phyloP scores from a whole-genome alignment of 805 yeast genomes.

The Lipomyces lipofer region DNA sequence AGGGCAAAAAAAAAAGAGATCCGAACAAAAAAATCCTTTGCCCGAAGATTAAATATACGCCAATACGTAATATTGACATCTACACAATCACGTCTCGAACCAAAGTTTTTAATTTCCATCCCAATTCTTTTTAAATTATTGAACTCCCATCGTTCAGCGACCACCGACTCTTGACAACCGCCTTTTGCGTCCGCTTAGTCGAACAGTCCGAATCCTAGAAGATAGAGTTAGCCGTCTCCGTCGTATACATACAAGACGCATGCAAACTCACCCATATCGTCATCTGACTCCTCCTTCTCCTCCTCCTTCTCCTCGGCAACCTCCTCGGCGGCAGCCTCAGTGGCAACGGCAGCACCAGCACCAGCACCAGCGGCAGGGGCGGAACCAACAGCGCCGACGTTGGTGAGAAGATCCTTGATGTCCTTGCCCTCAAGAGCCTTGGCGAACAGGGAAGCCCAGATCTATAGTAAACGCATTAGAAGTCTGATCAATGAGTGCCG shows the following conservation, averaged over 20 bases:
- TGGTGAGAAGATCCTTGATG: constrained; percentile 75
- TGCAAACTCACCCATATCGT: constrained; percentile 83
- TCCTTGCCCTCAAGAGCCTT: constrained; percentile 84
- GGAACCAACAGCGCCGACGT: constrained; percentile 69
- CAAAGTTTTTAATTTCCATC: too few species aligned
- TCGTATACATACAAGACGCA: not conserved
- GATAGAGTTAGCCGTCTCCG: constrained; percentile 4
- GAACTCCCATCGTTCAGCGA: too few species aligned
- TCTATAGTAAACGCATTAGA: constrained; percentile 41
- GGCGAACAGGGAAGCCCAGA: constrained; percentile 88
- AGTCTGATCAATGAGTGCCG: too few species aligned
- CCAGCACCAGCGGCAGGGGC: constrained; percentile 70
- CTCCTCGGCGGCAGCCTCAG: constrained; percentile 31
- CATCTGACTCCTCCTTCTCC: constrained; percentile 34
- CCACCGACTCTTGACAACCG: too few species aligned
- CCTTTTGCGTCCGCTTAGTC: constrained; percentile 65
- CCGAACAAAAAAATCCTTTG: too few species aligned
- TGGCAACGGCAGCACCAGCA: constrained; percentile 58
- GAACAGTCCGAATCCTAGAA: constrained; percentile 53
- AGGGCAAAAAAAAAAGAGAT: too few species aligned
- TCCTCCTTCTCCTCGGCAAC: constrained; percentile 34
- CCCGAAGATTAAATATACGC: too few species aligned
- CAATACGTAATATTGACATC: too few species aligned
- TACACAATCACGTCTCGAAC: too few species aligned
- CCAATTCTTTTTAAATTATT: too few species aligned